phyloP scores from a whole-genome alignment of 805 yeast species.

The Zygoascus flipseniorum region DNA sequence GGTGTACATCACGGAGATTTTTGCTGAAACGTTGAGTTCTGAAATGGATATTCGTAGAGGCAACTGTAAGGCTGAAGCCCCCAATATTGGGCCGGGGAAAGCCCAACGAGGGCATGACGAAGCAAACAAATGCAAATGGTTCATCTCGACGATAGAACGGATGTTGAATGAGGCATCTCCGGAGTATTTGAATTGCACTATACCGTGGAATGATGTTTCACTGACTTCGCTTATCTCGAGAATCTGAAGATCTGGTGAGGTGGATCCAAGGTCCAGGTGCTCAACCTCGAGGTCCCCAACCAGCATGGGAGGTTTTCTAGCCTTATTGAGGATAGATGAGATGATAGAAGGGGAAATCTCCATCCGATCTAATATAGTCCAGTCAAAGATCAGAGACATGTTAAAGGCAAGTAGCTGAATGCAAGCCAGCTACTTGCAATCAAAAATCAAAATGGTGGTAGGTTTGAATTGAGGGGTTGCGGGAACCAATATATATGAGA shows the following conservation, averaged over 20 bases:
- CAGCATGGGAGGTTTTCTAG: conserved; percentile 25
- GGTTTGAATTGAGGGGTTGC: background rate
- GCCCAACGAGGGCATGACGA: conserved; percentile 16
- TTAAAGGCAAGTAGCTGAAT: background rate
- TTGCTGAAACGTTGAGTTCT: conserved; percentile 15
- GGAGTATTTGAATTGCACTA: conserved; percentile 63
- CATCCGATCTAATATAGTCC: background rate
- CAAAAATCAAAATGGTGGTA: background rate
- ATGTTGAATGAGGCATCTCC: conserved; percentile 70
- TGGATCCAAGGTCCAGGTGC: conserved; percentile 51
- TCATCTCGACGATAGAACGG: conserved; percentile 69
- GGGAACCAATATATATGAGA: background rate
- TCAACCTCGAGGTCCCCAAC: conserved; percentile 46
- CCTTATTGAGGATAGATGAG: conserved; percentile 21
- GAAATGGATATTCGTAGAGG: conserved; percentile 23
- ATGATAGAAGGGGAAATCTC: background rate
- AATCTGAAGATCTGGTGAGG: conserved; percentile 65
- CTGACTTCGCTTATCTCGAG: conserved; percentile 71
- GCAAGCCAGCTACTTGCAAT: background rate
- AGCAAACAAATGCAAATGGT: conserved; percentile 42
- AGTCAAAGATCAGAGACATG: background rate
- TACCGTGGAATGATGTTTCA: conserved; percentile 42
- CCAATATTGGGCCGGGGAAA: conserved; percentile 20
- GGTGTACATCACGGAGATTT: conserved; percentile 26
- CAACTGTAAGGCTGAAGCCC: conserved; percentile 19